Evolutionary conservation across 352 stramenopile species (phyloP).

Genomic region (Pythium dissotocum): DNA sequence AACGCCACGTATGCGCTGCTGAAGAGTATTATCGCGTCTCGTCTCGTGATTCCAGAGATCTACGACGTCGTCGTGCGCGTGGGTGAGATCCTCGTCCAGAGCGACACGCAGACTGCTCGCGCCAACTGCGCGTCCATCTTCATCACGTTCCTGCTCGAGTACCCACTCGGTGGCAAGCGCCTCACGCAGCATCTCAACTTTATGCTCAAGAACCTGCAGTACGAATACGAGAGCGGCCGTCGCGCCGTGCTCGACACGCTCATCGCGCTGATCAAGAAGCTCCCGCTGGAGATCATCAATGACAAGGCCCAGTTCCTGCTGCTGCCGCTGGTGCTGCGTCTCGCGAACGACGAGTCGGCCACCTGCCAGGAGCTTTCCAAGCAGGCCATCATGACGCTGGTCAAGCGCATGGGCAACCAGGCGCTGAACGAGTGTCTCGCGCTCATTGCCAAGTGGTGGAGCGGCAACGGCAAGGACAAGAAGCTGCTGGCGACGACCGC

Average conservation of each 20-base stretch:
- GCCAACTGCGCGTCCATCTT: slow-evolving; percentile 80
- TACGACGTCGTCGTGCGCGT: slow-evolving; percentile 97
- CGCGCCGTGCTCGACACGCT: slow-evolving; percentile 91
- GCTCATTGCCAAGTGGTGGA: slow-evolving; percentile 90
- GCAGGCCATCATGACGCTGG: slow-evolving; percentile 79
- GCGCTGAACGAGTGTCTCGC: slow-evolving; percentile 88
- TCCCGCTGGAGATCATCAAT: slow-evolving; percentile 92
- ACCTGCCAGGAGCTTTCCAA: slow-evolving; percentile 85
- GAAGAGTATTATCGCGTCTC: slow-evolving; percentile 90
- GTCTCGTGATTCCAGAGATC: slow-evolving; percentile 92
- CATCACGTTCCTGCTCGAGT: slow-evolving; percentile 94
- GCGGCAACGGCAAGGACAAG: slow-evolving; percentile 39
- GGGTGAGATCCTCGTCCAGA: slow-evolving; percentile 93
- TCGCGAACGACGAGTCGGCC: slow-evolving; percentile 94
- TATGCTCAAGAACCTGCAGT: slow-evolving; percentile 95
- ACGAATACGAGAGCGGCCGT: slow-evolving; percentile 94
- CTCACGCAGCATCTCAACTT: slow-evolving; percentile 94
- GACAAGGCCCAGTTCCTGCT: slow-evolving; percentile 93
- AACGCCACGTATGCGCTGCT: slow-evolving; percentile 94
- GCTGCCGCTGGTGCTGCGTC: slow-evolving; percentile 93
- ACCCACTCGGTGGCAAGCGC: slow-evolving; percentile 93
- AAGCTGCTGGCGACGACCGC: slow-evolving; percentile 73
- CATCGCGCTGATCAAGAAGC: slow-evolving; percentile 87
- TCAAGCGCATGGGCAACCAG: slow-evolving; percentile 90
- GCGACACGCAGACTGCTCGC: slow-evolving; percentile 86